Base-by-base conservation (phyloP, 2,329 filamentous ascomycete genomes). In the Neurospora crassa region DNA sequence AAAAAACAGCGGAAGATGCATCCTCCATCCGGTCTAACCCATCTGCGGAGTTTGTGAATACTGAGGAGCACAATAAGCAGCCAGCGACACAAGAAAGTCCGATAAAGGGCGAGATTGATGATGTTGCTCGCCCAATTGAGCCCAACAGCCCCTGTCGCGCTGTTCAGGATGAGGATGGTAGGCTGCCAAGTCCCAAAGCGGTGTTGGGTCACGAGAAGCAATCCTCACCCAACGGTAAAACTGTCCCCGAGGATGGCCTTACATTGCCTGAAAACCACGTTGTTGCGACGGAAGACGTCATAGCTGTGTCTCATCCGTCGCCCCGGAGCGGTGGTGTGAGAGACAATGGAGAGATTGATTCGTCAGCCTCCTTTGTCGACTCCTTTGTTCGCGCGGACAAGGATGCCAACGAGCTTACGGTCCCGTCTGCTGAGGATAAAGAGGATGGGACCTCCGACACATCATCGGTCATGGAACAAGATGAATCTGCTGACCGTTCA, bases 241-340 rank as follows among this genome's bases (percentile, higher is more conserved):
- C 3, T 29, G 34, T 24, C 7, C 37, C 24, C 16, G 53, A 63
- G 53, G 53, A 34, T 63, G 53, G 7, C 24, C 7, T 37, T 63
- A 34, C 53, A 63, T 5, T 63, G 53, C 6, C 29, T 16, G 7
- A 63, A 70, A 69, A 71, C 45, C 71, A 59, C 68, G 69, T 70
- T 68, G 70, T 14, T 67, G 69, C 67, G 29, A 37, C 42, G 18
- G 41, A 37, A 29, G 69, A 70, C 69, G 45, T 37, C 68, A 63
- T 70, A 68, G 67, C 42, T 40, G 40, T 59, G 29, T 40, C 40
- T 73, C 59, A 73, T 71, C 73, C 69, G 68, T 63, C 24, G 29
- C 7, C 53, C 69, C 70, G 53, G 40, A 70, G 16, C 40, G 20
- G 20, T 47, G 41, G 40, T 6, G 42, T 40, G 34, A 67, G 14